These are phyloP conservation scores for Caloboletus firmus DNA, from an alignment of 1,284 basidiomycete genomes.

Conservation along the genomic window DNA sequence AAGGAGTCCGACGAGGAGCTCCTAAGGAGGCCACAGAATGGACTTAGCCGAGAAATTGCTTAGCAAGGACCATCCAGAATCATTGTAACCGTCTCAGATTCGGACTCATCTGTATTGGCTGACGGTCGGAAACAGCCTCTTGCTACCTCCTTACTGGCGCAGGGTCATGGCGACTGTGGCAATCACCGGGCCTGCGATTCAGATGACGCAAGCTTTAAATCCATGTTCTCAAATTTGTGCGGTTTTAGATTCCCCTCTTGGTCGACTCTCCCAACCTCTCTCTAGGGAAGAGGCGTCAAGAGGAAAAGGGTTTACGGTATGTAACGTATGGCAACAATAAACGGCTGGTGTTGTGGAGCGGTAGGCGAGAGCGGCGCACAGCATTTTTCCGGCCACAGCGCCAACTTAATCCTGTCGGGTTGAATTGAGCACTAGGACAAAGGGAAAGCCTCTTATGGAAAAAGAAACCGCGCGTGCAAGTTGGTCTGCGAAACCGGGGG, in stretches of 20 bases:
- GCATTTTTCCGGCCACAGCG: not conserved
- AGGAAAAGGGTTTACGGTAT: not conserved
- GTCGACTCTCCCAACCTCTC: not conserved
- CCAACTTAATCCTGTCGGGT: not conserved
- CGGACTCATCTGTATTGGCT: not conserved
- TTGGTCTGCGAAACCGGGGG: not conserved
- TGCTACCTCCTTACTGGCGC: not conserved
- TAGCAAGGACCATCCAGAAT: not conserved
- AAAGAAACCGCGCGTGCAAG: not conserved
- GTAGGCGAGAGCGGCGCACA: conserved; percentile 3
- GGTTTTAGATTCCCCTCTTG: too few species aligned
- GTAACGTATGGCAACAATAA: conserved; percentile 1
- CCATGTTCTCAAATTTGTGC: not conserved
- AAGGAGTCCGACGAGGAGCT: too few species aligned
- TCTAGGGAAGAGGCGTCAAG: not conserved
- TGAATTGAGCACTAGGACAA: not conserved
- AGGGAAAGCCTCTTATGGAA: not conserved
- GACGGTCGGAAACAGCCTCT: not conserved
- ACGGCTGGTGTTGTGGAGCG: not conserved
- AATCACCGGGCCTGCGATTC: not conserved
- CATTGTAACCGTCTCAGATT: not conserved
- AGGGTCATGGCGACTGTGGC: not conserved
- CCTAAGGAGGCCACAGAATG: not conserved
- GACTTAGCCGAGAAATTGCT: not conserved
- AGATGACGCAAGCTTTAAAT: not conserved